Evolutionary conservation across 139 green algal genomes (phyloP), one percentile per base, ranked within the genome.

Genomic region (Tetradesmus lagerheimii): DNA sequence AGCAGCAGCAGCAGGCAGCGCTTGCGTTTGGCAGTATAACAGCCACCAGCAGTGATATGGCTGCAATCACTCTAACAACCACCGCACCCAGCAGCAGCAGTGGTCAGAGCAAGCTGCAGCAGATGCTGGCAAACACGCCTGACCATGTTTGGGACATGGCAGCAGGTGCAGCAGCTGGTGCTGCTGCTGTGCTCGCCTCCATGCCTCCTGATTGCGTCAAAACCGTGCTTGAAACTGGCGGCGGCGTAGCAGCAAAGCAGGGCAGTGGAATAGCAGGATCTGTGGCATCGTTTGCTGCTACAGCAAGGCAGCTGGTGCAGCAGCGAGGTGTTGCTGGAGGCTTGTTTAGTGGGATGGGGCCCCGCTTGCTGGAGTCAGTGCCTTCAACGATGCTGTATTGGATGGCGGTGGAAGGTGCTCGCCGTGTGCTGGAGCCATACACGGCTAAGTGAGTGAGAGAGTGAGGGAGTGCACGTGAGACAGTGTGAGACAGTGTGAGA

Each of bases 191-290:
- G 8, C 57, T 97, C 18, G 74, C 94, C 1, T 94, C 85, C 82
- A 97, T 97, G 93, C 96, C 96, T 9, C 93, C 91, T 41, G 96
- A 98, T 88, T 92, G 92, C 25, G 89, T 97, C 38, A 97, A 96
- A 83, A 97, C 94, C 0, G 93, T 94, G 77, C 94, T 97, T 85
- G 93, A 94, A 88, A 94, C 89, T 1, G 88, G 89, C 47, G 31
- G 39, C 29, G 35, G 34, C 14, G 82, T 47, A 31, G 89, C 83
- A 6, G 83, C 84, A 43, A 64, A 88, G 31, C 57, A 74, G 20
- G 38, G 75, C 16, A 57, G 80, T 16, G 80, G 80, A 9, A 18
- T 34, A 14, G 15, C n/a, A 4, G 31, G 41, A 64, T 53, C 57
- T 39, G 15, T 34, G 15, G 35, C 43, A 45, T 35, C n/a, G 8